Evolutionary conservation across 2,329 filamentous ascomycete genomes (phyloP).

Genomic region (Didymella lethalis): DNA sequence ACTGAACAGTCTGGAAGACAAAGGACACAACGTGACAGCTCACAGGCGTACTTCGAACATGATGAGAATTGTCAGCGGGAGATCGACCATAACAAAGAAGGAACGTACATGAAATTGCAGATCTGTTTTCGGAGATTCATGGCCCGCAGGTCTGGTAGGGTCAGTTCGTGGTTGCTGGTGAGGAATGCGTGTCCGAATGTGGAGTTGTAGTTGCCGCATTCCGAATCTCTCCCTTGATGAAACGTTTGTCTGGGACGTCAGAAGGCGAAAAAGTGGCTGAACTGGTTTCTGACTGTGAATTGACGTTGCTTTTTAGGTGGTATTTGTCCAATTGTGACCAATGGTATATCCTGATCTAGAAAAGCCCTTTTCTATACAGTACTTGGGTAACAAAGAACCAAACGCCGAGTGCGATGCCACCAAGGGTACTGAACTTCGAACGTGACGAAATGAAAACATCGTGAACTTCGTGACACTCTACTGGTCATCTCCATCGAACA

Average conservation of each 20-base stretch:
- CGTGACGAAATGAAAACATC: constrained; percentile 21
- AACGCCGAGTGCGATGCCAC: constrained; percentile 39
- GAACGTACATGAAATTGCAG: constrained; percentile 33
- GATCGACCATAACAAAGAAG: constrained; percentile 39
- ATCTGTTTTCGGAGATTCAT: constrained; percentile 26
- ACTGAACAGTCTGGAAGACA: constrained; percentile 22
- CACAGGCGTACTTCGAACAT: constrained; percentile 18
- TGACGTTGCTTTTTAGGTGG: not conserved
- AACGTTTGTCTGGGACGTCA: constrained; percentile 9
- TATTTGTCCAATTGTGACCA: constrained; percentile 14
- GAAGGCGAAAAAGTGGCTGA: constrained; percentile 8
- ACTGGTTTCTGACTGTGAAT: not conserved
- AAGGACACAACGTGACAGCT: constrained; percentile 22
- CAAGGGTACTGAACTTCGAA: constrained; percentile 21
- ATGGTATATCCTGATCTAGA: constrained; percentile 26
- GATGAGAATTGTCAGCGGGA: constrained; percentile 23
- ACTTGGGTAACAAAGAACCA: constrained; percentile 16
- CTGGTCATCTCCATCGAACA: constrained; percentile 62
- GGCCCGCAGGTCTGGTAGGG: constrained; percentile 15
- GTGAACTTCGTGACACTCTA: constrained; percentile 19
- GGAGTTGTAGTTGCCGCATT: constrained; percentile 28
- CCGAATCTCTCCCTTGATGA: constrained; percentile 29
- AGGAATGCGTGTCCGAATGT: constrained; percentile 21
- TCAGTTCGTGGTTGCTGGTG: constrained; percentile 19
- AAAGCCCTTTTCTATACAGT: constrained; percentile 21